phyloP scores from a whole-genome alignment of 1,139 yeast genomes.

The Suhomyces bribrorum region DNA sequence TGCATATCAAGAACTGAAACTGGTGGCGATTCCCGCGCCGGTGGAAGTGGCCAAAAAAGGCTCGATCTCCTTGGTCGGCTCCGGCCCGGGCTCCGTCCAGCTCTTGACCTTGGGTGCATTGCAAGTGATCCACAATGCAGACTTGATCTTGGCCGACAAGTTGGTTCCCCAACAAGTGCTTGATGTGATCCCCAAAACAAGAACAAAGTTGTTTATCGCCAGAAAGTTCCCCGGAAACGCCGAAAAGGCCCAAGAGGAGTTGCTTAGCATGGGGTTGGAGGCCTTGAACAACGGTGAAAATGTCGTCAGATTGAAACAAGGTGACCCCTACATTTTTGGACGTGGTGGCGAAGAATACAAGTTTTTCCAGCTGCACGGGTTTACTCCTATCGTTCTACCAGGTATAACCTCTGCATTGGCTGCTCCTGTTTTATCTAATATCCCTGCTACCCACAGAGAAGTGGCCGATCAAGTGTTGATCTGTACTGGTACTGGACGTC shows the following conservation, averaged over 20 bases:
- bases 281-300: slow-evolving; percentile 65
- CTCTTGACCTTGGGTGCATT: slow-evolving; percentile 84
- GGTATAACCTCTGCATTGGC: slow-evolving; percentile 92
- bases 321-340: slow-evolving; percentile 96
- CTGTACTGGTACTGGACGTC: slow-evolving; percentile 93
- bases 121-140: slow-evolving; percentile 78
- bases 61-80: slow-evolving; percentile 75
- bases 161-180: slow-evolving; percentile 87
- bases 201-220: slow-evolving; percentile 80
- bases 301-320: slow-evolving; percentile 91
- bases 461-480: slow-evolving; percentile 90
- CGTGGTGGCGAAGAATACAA: slow-evolving; percentile 92
- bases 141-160: slow-evolving; percentile 84
- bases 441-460: slow-evolving; percentile 91
- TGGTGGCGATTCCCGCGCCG: background rate
- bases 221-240: slow-evolving; percentile 97
- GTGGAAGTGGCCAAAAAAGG: slow-evolving; percentile 39
- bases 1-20: slow-evolving; percentile 30
- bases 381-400: slow-evolving; percentile 70
- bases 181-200: slow-evolving; percentile 68
- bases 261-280: slow-evolving; percentile 67
- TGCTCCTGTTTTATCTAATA: slow-evolving; percentile 80
- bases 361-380: slow-evolving; percentile 69
- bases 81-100: slow-evolving; percentile 92
- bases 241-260: slow-evolving; percentile 86